phyloP scores from a whole-genome alignment of 306 rosid species.

The Carpinus fangiana region DNA sequence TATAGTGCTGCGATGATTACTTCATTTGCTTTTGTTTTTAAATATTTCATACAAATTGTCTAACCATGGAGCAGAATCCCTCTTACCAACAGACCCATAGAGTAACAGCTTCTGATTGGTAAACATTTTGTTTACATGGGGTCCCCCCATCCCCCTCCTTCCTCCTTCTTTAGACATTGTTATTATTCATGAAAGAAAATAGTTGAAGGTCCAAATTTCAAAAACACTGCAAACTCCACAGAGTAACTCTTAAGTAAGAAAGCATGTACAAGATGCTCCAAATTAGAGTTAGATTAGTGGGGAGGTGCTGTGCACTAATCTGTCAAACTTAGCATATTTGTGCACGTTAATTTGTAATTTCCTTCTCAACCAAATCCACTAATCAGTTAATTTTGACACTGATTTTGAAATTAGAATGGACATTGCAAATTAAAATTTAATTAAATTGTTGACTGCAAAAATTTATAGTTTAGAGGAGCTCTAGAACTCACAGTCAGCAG shows the following conservation, averaged over 20 bases:
- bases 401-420: not conserved
- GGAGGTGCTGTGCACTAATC: too few species aligned
- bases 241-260: not conserved
- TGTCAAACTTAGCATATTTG: too few species aligned
- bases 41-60: not conserved
- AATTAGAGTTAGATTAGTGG: too few species aligned
- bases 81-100: not conserved
- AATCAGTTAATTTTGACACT: not conserved
- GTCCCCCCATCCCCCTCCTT: not conserved
- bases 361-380: not conserved
- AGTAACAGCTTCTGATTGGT: not conserved
- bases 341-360: too few species aligned
- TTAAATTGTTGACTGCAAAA: too few species aligned
- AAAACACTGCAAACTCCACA: not conserved
- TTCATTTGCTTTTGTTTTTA: not conserved
- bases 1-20: not conserved
- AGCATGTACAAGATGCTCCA: not conserved
- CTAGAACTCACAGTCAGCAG: conserved; percentile 73
- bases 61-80: not conserved
- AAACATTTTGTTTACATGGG: not conserved
- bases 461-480: not conserved
- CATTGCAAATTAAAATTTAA: not conserved
- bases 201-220: not conserved
- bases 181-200: not conserved
- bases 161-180: not conserved